These are phyloP conservation scores for Polymyxa betae DNA, from an alignment of 208 protist genomes.

Conservation along the genomic window DNA sequence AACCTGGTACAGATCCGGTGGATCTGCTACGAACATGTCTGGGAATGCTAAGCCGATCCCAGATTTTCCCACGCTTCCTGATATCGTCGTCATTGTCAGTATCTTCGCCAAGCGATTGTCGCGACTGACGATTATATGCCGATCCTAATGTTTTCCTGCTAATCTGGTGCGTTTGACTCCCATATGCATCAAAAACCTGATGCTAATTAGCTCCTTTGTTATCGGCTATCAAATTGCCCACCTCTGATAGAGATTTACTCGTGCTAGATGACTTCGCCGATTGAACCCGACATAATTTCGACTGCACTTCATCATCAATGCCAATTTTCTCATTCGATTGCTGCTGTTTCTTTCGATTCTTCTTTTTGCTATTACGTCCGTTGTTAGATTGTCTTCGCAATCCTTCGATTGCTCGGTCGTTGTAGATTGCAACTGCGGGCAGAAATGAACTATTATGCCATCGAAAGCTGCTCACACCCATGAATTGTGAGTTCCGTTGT, in stretches of 20 bases:
- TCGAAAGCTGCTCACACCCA: conserved; percentile 11
- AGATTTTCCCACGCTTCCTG: background rate
- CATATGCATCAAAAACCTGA: no score
- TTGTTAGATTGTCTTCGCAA: background rate
- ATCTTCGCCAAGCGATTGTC: background rate
- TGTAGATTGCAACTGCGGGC: conserved; percentile 35
- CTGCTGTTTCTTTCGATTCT: no score
- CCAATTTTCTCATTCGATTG: no score
- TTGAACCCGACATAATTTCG: no score
- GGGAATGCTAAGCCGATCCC: background rate
- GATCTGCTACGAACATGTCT: background rate
- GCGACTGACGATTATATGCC: background rate
- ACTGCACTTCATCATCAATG: no score
- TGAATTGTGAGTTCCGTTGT: background rate
- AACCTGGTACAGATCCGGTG: background rate
- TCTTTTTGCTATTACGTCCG: no score
- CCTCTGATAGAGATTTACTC: no score
- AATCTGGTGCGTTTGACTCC: no score
- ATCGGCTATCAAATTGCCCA: no score
- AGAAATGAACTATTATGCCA: conserved; percentile 52
- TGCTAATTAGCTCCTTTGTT: no score
- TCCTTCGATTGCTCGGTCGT: background rate
- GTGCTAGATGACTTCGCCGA: no score
- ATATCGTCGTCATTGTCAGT: background rate
- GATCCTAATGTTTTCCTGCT: background rate